Evolutionary conservation across 2,329 filamentous ascomycete species (phyloP).

Genomic region (Coniochaeta prunicola): DNA sequence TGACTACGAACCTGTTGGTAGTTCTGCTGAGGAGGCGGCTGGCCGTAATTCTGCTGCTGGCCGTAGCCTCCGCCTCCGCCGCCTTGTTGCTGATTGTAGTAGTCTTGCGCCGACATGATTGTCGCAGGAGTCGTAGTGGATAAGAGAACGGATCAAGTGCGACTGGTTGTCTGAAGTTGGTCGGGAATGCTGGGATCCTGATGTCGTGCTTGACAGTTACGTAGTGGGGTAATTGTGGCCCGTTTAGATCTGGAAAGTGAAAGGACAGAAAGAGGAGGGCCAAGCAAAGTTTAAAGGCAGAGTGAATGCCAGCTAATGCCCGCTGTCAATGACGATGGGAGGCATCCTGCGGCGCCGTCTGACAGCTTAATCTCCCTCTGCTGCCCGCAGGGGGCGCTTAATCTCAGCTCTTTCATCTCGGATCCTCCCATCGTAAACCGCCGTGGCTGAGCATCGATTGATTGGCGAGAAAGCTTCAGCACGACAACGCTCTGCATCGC

Average conservation of each 20-base stretch:
- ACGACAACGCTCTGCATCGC: not conserved
- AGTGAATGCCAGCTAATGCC: constrained; percentile 1
- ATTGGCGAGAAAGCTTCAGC: too few relatives aligned
- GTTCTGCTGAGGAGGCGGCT: constrained; percentile 1
- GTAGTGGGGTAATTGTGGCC: not conserved
- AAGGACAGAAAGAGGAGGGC: not conserved
- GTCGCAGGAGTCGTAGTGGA: not conserved
- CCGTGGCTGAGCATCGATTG: not conserved
- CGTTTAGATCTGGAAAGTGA: not conserved
- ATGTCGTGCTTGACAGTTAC: not conserved
- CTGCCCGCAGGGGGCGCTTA: not conserved
- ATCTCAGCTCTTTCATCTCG: not conserved
- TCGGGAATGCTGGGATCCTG: not conserved
- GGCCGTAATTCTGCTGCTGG: constrained; percentile 6
- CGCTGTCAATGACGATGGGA: not conserved
- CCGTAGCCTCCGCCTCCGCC: not conserved
- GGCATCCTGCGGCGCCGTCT: not conserved
- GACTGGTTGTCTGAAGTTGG: not conserved
- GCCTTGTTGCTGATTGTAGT: constrained; percentile 6
- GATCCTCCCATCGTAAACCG: not conserved
- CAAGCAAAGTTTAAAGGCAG: not conserved
- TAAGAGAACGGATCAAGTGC: not conserved
- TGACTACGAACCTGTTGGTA: constrained; percentile 1
- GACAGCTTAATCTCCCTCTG: not conserved
- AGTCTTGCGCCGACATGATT: constrained; percentile 9